phyloP scores from a whole-genome alignment of 305 asterid genomes.

The Nicotiana rustica region DNA sequence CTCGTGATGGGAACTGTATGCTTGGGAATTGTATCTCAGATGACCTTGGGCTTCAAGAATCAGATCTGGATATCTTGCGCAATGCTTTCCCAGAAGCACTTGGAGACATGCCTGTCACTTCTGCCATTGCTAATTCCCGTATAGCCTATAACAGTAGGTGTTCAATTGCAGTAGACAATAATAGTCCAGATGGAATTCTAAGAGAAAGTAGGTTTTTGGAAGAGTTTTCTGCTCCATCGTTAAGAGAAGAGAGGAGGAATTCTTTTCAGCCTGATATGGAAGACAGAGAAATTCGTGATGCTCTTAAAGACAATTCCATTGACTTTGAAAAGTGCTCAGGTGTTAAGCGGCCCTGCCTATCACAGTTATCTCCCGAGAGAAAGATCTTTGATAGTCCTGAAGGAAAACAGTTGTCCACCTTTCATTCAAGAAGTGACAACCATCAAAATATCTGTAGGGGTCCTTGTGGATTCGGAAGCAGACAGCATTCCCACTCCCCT shows the following conservation, averaged over 20 bases:
- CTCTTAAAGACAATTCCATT: conserved; percentile 41
- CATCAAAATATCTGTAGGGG: conserved; percentile 41
- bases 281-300: conserved; percentile 40
- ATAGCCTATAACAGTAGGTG: conserved; percentile 51
- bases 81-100: conserved; percentile 70
- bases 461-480: conserved; percentile 54
- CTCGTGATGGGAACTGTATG: conserved; percentile 52
- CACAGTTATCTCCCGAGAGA: conserved; percentile 39
- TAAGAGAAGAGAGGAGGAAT: conserved; percentile 49
- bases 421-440: conserved; percentile 51
- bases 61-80: conserved; percentile 66
- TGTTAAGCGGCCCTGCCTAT: conserved; percentile 37
- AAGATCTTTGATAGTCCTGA: conserved; percentile 37
- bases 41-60: conserved; percentile 65
- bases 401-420: conserved; percentile 46
- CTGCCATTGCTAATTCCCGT: conserved; percentile 41
- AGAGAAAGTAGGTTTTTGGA: conserved; percentile 60
- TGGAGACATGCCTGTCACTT: conserved; percentile 45
- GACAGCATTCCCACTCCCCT: conserved; percentile 52
- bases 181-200: conserved; percentile 44
- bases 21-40: conserved; percentile 54
- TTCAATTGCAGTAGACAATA: conserved; percentile 49
- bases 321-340: conserved; percentile 38
- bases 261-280: conserved; percentile 51
- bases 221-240: conserved; percentile 52